A percentile compares a stretch with the other conserved stretches of the same genome.
Evolutionary conservation across 306 rosid species (phyloP).

Genomic region (Casuarina cunninghamiana): DNA sequence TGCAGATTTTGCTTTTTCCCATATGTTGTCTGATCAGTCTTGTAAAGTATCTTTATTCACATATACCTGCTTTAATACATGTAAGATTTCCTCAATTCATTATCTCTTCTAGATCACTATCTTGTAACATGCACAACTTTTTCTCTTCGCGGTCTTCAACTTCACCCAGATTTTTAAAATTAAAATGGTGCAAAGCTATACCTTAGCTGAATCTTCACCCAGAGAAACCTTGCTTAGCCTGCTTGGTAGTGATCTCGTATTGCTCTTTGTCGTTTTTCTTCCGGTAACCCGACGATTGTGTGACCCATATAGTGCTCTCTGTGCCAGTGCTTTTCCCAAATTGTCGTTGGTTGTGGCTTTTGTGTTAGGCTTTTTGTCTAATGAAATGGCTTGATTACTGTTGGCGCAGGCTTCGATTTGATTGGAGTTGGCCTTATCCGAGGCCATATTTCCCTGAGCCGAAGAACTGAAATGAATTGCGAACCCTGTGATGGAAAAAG

Average conservation of each 20-base stretch:
- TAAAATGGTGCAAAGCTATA: conserved; percentile 24
- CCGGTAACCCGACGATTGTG: conserved; percentile 44
- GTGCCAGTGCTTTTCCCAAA: conserved; percentile 59
- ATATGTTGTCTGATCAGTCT: background rate
- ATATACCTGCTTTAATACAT: conserved; percentile 12
- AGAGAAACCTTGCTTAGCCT: conserved; percentile 75
- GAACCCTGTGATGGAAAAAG: conserved; percentile 18
- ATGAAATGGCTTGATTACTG: conserved; percentile 39
- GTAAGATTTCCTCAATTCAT: conserved; percentile 9
- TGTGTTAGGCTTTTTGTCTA: conserved; percentile 36
- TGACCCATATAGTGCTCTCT: conserved; percentile 60
- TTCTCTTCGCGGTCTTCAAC: conserved; percentile 26
- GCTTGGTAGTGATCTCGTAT: conserved; percentile 52
- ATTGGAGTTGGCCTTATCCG: conserved; percentile 42
- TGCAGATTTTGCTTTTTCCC: conserved; percentile 2
- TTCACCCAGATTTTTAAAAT: conserved; percentile 18
- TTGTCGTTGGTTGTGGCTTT: conserved; percentile 35
- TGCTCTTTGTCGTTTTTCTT: conserved; percentile 34
- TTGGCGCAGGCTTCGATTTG: conserved; percentile 29
- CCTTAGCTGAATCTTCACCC: conserved; percentile 56
- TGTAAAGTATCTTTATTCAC: conserved; percentile 6
- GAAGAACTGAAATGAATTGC: conserved; percentile 5
- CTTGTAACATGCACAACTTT: conserved; percentile 3
- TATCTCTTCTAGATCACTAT: background rate
- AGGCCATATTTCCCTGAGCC: conserved; percentile 43